Conservation (phyloP, 2,329 filamentous ascomycete species). For the Aschersonia sp. region DNA sequence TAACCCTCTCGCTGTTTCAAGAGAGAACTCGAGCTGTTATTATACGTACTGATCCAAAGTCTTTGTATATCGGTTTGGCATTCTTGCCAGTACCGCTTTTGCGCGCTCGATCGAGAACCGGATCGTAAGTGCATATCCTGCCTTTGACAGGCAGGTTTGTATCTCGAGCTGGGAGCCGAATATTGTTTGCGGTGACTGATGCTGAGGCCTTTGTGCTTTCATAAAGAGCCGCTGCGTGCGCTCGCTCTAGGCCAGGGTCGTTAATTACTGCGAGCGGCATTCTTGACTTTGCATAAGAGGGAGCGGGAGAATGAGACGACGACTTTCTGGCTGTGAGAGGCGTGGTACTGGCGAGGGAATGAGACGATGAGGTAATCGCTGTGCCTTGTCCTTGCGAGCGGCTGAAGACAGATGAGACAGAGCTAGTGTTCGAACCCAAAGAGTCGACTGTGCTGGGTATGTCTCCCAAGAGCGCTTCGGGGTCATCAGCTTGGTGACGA, state of each 20-base stretch:
- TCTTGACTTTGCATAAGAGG: conserved; percentile 37
- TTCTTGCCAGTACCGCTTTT: conserved; percentile 38
- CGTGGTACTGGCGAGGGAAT: conserved; percentile 20
- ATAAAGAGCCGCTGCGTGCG: conserved; percentile 9
- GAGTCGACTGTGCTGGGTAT: conserved; percentile 58
- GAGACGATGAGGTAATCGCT: conserved; percentile 24
- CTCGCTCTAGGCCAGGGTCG: conserved; percentile 16
- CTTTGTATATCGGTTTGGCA: conserved; percentile 45
- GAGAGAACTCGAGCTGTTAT: conserved; percentile 18
- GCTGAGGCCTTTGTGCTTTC: conserved; percentile 17
- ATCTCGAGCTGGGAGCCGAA: conserved; percentile 42
- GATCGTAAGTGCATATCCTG: conserved; percentile 47
- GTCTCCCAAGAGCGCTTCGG: conserved; percentile 47
- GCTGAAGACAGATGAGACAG: conserved; percentile 59
- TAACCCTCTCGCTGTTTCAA: conserved; percentile 1
- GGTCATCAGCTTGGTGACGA: conserved; percentile 31
- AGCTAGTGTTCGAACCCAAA: conserved; percentile 56
- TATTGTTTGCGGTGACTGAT: conserved; percentile 18
- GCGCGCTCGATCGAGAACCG: conserved; percentile 35
- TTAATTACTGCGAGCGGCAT: conserved; percentile 36
- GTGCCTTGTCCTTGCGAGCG: conserved; percentile 25
- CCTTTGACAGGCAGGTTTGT: conserved; percentile 37
- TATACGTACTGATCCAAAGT: conserved; percentile 54
- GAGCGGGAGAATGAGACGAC: conserved; percentile 31
- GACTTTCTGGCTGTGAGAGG: conserved; percentile 26